phyloP scores from a whole-genome alignment of 495 filamentous ascomycete species.

The Daldinia loculata region DNA sequence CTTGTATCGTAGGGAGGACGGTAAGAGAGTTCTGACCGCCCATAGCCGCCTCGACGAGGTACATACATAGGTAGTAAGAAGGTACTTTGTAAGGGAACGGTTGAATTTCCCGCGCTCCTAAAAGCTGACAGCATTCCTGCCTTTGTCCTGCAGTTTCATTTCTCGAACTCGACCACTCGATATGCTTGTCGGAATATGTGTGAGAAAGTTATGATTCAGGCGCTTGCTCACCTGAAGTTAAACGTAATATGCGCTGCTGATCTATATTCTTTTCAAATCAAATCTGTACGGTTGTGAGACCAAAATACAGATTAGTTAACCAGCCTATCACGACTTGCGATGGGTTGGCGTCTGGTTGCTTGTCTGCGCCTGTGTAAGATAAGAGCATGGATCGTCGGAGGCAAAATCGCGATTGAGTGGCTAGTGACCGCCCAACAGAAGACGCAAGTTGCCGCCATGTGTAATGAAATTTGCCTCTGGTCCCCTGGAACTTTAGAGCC shows the following conservation, averaged over 20 bases:
- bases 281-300: slow-evolving; percentile 25
- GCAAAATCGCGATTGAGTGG: slow-evolving; percentile 30
- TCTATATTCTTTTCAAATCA: slow-evolving; percentile 24
- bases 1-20: slow-evolving; percentile 20
- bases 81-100: slow-evolving; percentile 7
- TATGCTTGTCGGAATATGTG: slow-evolving; percentile 21
- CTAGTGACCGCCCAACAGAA: slow-evolving; percentile 26
- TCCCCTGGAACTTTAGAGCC: slow-evolving; percentile 20
- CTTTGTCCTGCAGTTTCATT: slow-evolving; percentile 36
- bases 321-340: slow-evolving; percentile 5
- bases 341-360: slow-evolving; percentile 16
- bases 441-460: slow-evolving; percentile 40
- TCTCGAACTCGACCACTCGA: slow-evolving; percentile 34
- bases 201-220: slow-evolving; percentile 32
- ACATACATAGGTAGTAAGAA: no score
- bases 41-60: slow-evolving; percentile 28
- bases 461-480: slow-evolving; percentile 26
- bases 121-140: slow-evolving; percentile 31
- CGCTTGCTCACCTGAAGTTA: slow-evolving; percentile 40
- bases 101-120: slow-evolving; percentile 38
- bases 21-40: slow-evolving; percentile 39
- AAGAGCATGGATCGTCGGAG: slow-evolving; percentile 35
- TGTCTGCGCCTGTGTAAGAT: slow-evolving; percentile 27
- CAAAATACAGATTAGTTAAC: slow-evolving; percentile 24
- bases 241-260: slow-evolving; percentile 35